Conservation (phyloP, 352 stramenopile species). For the Globisporangium radiosum region DNA sequence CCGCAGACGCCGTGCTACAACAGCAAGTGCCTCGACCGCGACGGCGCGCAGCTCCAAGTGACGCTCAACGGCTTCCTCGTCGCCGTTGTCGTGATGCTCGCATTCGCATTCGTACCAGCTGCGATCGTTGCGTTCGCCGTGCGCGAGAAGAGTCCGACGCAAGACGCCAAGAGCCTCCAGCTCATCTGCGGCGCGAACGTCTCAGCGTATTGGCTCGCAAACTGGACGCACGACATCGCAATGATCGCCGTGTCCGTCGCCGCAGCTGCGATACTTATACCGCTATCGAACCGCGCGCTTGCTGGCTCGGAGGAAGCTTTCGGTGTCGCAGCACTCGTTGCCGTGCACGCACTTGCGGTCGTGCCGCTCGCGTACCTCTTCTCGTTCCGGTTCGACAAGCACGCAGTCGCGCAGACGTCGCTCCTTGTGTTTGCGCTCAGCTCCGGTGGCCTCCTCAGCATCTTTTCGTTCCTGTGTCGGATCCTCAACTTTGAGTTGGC, state of each 20-base stretch:
- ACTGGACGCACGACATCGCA: slow-evolving; percentile 31
- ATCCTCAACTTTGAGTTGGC: slow-evolving; percentile 23
- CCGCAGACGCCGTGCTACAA: slow-evolving; percentile 21
- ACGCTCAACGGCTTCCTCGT: slow-evolving; percentile 39
- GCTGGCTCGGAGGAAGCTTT: slow-evolving; percentile 8
- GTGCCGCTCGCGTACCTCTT: slow-evolving; percentile 33
- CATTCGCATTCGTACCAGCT: slow-evolving; percentile 41
- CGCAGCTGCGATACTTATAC: slow-evolving; percentile 18
- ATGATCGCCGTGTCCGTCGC: slow-evolving; percentile 24
- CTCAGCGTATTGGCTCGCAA: slow-evolving; percentile 35
- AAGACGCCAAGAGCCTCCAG: slow-evolving; percentile 47
- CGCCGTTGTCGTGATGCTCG: slow-evolving; percentile 29
- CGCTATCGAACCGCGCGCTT: slow-evolving; percentile 18
- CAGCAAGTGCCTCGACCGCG: slow-evolving; percentile 18
- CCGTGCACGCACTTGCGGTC: slow-evolving; percentile 15
- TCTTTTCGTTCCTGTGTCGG: slow-evolving; percentile 36
- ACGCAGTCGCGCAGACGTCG: slow-evolving; percentile 29
- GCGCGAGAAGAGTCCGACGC: slow-evolving; percentile 36
- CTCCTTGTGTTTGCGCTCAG: slow-evolving; percentile 24
- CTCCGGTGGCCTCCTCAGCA: slow-evolving; percentile 25
- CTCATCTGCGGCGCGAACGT: slow-evolving; percentile 33
- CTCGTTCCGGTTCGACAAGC: slow-evolving; percentile 27
- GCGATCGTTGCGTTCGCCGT: slow-evolving; percentile 39
- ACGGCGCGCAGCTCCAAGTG: slow-evolving; percentile 34
- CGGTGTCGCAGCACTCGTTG: slow-evolving; percentile 17